phyloP scores from a whole-genome alignment of 73 alveolate genomes.

The Tetrahymena borealis region DNA sequence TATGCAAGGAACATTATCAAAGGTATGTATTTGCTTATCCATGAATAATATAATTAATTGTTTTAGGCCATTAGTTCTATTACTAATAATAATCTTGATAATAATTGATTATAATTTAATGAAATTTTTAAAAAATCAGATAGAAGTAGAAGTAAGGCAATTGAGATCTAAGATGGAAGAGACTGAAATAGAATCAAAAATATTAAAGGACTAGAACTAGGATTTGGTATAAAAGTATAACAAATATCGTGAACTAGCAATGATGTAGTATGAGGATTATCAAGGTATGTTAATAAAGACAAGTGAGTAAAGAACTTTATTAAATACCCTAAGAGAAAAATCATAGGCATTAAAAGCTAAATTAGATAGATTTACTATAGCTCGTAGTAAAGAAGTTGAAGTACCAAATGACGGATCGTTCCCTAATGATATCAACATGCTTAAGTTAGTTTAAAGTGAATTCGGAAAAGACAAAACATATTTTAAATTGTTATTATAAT shows the following conservation, averaged over 20 bases:
- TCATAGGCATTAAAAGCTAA: conserved; percentile 8
- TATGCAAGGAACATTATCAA: conserved; percentile 7
- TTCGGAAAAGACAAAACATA: not conserved
- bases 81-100: not conserved
- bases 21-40: not conserved
- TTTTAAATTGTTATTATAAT: not conserved
- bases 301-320: not conserved
- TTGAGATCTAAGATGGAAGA: conserved; percentile 6
- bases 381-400: conserved; percentile 22
- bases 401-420: conserved; percentile 9
- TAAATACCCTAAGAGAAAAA: conserved; percentile 12
- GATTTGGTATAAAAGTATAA: not conserved
- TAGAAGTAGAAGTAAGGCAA: conserved; percentile 9
- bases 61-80: not conserved
- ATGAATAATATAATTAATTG: not conserved
- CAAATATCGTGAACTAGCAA: conserved; percentile 10
- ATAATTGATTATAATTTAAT: too few relatives aligned
- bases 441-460: not conserved
- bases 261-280: conserved; percentile 27
- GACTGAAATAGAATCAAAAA: not conserved
- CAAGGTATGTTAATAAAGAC: not conserved
- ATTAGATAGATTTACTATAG: conserved; percentile 29
- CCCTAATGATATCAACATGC: not conserved
- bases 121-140: conserved; percentile 9
- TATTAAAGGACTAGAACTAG: conserved; percentile 5